These are phyloP conservation scores for Scedosporium minutisporum DNA, from an alignment of 2,329 filamentous ascomycete species.

Conservation along the genomic window DNA sequence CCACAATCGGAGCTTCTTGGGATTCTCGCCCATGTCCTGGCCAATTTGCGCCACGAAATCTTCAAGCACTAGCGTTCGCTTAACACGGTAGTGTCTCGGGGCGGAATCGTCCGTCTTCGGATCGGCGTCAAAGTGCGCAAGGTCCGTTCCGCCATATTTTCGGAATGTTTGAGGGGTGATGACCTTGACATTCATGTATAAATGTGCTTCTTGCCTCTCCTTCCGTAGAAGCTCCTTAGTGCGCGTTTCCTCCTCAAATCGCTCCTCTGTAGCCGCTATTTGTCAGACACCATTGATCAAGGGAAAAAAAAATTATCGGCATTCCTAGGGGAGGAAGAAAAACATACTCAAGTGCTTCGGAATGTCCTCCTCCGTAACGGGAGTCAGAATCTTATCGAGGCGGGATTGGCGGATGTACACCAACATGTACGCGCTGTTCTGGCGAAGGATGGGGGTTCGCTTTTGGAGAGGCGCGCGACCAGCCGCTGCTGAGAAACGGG, in stretches of 20 bases:
- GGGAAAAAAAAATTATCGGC: background rate
- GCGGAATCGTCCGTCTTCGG: constrained; percentile 58
- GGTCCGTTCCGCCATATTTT: constrained; percentile 73
- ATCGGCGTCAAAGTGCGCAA: constrained; percentile 59
- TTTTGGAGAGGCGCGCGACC: constrained; percentile 39
- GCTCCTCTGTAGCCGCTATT: constrained; percentile 41
- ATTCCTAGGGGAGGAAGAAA: background rate
- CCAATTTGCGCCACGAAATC: constrained; percentile 67
- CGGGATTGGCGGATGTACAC: constrained; percentile 88
- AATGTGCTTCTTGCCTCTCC: constrained; percentile 86
- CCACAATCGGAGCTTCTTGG: constrained; percentile 73
- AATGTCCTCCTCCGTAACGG: constrained; percentile 67
- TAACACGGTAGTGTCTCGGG: constrained; percentile 62
- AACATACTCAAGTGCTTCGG: constrained; percentile 72
- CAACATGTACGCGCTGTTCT: constrained; percentile 94
- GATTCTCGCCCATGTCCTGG: constrained; percentile 56
- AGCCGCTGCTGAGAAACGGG: constrained; percentile 42
- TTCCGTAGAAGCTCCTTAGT: constrained; percentile 67
- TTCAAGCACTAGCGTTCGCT: constrained; percentile 64
- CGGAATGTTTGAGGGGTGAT: constrained; percentile 76
- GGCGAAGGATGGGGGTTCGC: constrained; percentile 50
- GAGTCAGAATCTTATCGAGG: constrained; percentile 71
- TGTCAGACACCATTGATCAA: constrained; percentile 4
- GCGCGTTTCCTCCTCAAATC: constrained; percentile 73
- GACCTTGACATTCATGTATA: constrained; percentile 79